Base-by-base conservation (phyloP, 306 rosid species). In the Canavalia ensiformis region DNA sequence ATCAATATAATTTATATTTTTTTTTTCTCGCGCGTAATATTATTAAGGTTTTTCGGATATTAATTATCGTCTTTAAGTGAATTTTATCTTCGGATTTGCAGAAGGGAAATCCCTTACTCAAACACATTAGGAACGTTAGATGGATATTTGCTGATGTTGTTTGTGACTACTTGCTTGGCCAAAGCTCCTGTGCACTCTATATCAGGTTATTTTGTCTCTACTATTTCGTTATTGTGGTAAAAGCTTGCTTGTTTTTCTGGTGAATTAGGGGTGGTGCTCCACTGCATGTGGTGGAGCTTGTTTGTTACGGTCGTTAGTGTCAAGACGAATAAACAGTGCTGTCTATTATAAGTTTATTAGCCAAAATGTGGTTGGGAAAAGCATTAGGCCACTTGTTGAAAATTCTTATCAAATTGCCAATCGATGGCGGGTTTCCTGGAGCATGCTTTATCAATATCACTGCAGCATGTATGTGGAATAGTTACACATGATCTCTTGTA, bases 61-160 rank as follows among this genome's bases (percentile, higher is more conserved):
- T 49, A 39, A 10, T 29, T 10, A 0, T 12, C 47, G 29, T 81
- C 34, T 52, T 50, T 65, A 81, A 57, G 45, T 62, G 34, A 8
- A 7, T 52, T 70, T 44, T 31, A 1, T 31, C 33, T 76, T 52
- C 33, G 30, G 51, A 55, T 45, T 34, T 81, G 81, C 89, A 95
- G 99, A 95, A 90, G 77, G 98, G 99, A 69, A 95, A 95, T 72
- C 97, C 98, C 3, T 85, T 95, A 86, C 99, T 95, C 75, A 95
- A 91, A 85, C 90, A 95, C 81, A 91, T 95, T 82, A 89, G 99
- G 88, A 95, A 95, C 59, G 99, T 91, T 78, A 91, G 74, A 83
- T 95, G 98, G 99, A 78, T 80, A 52, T 95, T 95, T 88, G 96
- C 97, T n/a, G 99, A 95, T 89, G 34, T 95, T 76, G 88, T 84